Evolutionary conservation across 306 rosid genomes (phyloP), one percentile per base, ranked within the genome.

Genomic region (Fragaria nilgerrensis): DNA sequence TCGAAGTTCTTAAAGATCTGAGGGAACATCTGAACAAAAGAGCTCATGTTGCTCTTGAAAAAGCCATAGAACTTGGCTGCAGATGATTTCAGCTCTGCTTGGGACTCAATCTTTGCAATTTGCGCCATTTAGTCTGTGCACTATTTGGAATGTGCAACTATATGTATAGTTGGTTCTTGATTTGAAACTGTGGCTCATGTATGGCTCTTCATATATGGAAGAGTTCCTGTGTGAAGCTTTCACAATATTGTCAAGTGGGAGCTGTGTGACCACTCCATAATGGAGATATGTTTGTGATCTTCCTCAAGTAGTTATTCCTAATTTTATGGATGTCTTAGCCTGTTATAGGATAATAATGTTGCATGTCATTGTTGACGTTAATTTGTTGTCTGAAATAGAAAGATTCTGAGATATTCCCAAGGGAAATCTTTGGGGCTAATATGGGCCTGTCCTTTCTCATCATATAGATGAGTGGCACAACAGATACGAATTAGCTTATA

Each of bases 11-110:
- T 55, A 0, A 50, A 23, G 8, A 69, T 20, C 1, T 83, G 20
- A 72, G 80, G 78, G 50, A 70, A 69, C 77, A 75, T 69, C 32
- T 79, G 64, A 9, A 75, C 75, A 59, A 83, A 53, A 52, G 68
- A 75, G 3, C 64, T 67, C 74, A 79, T 62, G 12, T 75, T 80
- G 58, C 44, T 69, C 65, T 78, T 62, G 6, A 75, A 75, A 77
- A 75, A 83, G 19, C 71, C 80, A 70, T 62, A 70, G 32, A 75
- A 83, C 75, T 70, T 70, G 34, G 50, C 77, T 17, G 75, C 66
- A 1, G 75, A 7, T 1, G 80, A 63, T 34, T 71, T 83, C 49
- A 79, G 52, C 66, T 55, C 78, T n/a, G 73, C 59, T 41, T 71
- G 79, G 11, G 61, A 78, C 66, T 77, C 79, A 68, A 70, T 36